phyloP scores from a whole-genome alignment of 73 alveolate genomes.

The Paramecium bursaria region DNA sequence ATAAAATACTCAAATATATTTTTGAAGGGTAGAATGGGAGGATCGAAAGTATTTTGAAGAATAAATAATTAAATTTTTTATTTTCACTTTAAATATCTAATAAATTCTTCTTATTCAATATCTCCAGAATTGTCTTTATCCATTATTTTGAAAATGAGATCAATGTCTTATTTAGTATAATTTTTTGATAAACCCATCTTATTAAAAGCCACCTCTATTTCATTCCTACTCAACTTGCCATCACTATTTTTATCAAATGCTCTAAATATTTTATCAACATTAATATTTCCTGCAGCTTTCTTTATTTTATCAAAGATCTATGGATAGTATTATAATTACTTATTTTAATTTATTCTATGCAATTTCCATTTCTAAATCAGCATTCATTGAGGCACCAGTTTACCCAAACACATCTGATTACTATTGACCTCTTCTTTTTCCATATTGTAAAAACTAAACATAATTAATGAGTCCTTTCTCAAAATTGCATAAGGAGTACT shows the following conservation, averaged over 20 bases:
- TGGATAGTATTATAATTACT: background rate
- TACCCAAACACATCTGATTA: constrained; percentile 48
- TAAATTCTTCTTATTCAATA: background rate
- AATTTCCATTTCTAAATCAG: background rate
- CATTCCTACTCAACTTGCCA: constrained; percentile 24
- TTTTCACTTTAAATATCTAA: constrained; percentile 4
- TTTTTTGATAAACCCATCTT: constrained; percentile 8
- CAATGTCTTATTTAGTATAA: constrained; percentile 14
- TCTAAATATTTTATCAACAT: constrained; percentile 1
- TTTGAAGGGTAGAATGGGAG: constrained; percentile 51
- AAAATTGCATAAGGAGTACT: background rate
- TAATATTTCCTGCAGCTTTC: background rate
- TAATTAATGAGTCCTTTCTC: constrained; percentile 36
- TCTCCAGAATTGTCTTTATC: constrained; percentile 32
- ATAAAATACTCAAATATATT: constrained; percentile 43
- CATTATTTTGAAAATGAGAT: constrained; percentile 18
- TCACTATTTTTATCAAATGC: constrained; percentile 23
- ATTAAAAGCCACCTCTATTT: background rate
- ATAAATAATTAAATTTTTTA: no score
- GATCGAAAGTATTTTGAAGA: constrained; percentile 57
- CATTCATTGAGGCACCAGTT: constrained; percentile 32
- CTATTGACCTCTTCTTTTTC: constrained; percentile 23
- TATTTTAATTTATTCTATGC: constrained; percentile 52
- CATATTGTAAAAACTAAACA: background rate
- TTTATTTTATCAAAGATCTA: constrained; percentile 17